Evolutionary conservation across 495 filamentous ascomycete genomes (phyloP).

Genomic region (Hypoxylon lenormandii): DNA sequence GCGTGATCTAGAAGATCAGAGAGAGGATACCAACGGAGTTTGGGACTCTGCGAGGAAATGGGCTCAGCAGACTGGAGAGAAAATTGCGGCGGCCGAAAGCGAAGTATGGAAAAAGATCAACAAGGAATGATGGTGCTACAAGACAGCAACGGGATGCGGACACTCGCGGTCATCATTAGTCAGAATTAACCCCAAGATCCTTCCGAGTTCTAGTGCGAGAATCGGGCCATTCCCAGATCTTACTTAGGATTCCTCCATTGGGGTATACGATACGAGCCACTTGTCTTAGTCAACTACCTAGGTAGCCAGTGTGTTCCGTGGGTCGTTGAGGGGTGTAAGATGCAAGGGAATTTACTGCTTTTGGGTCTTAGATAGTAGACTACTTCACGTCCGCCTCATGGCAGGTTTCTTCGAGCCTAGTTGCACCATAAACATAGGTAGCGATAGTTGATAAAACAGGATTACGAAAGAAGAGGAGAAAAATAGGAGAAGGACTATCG

Average conservation of each 20-base stretch:
- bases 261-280: conserved; percentile 4
- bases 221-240: conserved; percentile 8
- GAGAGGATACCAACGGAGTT: conserved; percentile 61
- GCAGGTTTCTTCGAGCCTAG: background rate
- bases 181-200: conserved; percentile 4
- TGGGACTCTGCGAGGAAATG: conserved; percentile 70
- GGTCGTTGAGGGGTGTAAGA: conserved; percentile 3
- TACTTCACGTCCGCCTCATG: background rate
- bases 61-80: conserved; percentile 70
- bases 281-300: background rate
- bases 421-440: conserved; percentile 7
- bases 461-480: conserved; percentile 1
- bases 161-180: background rate
- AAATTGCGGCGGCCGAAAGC: conserved; percentile 71
- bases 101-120: conserved; percentile 80
- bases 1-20: conserved; percentile 42
- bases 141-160: background rate
- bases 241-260: background rate
- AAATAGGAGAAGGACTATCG: conserved; percentile 5
- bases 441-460: conserved; percentile 11
- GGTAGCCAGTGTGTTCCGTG: no score
- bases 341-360: no score
- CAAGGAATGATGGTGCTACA: conserved; percentile 51
- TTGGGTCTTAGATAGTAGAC: background rate
- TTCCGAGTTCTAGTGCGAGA: conserved; percentile 11